Evolutionary conservation across 164 flowering plant species (phyloP).

Genomic region (Kingdonia uniflora): DNA sequence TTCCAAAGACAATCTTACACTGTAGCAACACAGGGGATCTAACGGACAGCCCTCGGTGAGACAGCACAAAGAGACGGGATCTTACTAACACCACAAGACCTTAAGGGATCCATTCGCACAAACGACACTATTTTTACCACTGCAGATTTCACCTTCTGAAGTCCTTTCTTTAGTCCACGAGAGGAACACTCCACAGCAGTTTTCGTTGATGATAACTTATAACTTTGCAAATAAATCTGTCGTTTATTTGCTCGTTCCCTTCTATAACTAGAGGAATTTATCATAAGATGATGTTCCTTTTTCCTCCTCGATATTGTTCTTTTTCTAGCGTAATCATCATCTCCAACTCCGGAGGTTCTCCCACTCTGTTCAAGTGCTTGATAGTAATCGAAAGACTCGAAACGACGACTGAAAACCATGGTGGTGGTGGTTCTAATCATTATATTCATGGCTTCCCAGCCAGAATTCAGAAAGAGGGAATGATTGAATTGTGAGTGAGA

Average conservation of each 20-base stretch:
- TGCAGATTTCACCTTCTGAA: slow-evolving; percentile 15
- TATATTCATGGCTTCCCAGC: slow-evolving; percentile 21
- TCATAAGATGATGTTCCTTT: slow-evolving; percentile 9
- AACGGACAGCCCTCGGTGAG: too few relatives aligned
- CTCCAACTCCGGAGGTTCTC: not conserved
- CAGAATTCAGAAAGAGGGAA: not conserved
- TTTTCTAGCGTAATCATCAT: not conserved
- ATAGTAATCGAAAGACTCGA: slow-evolving; percentile 7
- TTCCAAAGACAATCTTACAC: too few relatives aligned
- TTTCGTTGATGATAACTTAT: slow-evolving; percentile 20
- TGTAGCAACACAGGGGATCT: not conserved
- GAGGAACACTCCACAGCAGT: slow-evolving; percentile 4
- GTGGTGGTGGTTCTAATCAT: slow-evolving; percentile 17
- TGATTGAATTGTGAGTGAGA: not conserved
- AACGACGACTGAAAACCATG: slow-evolving; percentile 8
- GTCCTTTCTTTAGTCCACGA: slow-evolving; percentile 12
- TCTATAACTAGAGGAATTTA: slow-evolving; percentile 22
- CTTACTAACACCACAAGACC: slow-evolving; percentile 15
- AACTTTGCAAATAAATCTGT: slow-evolving; percentile 28
- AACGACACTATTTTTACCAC: slow-evolving; percentile 9
- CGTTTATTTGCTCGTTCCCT: slow-evolving; percentile 27
- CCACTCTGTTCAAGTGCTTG: slow-evolving; percentile 13
- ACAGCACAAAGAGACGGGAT: slow-evolving; percentile 7
- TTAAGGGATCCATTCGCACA: slow-evolving; percentile 14
- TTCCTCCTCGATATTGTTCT: slow-evolving; percentile 15